These are phyloP conservation scores for Leccinum olivaceoglutinosum DNA, from an alignment of 1,284 basidiomycete species.

Conservation along the genomic window DNA sequence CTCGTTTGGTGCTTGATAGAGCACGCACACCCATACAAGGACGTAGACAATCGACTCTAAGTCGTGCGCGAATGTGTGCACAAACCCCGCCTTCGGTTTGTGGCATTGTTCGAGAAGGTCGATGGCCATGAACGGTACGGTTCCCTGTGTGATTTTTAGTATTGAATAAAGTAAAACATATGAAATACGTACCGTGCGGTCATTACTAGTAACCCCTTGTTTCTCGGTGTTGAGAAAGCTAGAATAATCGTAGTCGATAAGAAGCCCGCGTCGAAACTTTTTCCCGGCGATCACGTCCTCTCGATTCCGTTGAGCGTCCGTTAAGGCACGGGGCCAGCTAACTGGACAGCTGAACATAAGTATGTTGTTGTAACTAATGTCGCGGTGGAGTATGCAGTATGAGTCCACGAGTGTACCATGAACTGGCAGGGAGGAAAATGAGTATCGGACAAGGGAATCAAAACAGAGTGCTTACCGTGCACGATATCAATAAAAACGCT, in stretches of 20 bases:
- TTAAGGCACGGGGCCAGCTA: neutral
- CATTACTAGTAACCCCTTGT: neutral
- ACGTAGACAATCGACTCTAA: neutral
- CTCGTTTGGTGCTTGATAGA: neutral
- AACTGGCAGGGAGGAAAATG: neutral
- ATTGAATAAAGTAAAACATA: neutral
- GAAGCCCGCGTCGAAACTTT: neutral
- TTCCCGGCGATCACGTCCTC: neutral
- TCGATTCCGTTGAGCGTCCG: neutral
- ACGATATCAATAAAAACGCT: too few species aligned
- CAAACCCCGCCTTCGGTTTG: neutral
- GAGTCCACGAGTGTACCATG: neutral
- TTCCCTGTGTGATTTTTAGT: neutral
- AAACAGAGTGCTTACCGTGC: neutral
- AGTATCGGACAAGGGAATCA: neutral
- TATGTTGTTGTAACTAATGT: neutral
- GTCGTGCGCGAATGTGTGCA: neutral
- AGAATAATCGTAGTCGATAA: conserved; percentile 1
- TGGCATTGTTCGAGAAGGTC: neutral
- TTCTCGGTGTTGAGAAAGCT: neutral
- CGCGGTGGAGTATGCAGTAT: neutral
- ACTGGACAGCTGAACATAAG: neutral
- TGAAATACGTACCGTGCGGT: neutral
- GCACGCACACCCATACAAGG: neutral
- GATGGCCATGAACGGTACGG: neutral